Percentiles rank a stretch among this genome's conserved stretches.
phyloP scores from a whole-genome alignment of 148 eudicot genomes.

The Persicaria maculosa region DNA sequence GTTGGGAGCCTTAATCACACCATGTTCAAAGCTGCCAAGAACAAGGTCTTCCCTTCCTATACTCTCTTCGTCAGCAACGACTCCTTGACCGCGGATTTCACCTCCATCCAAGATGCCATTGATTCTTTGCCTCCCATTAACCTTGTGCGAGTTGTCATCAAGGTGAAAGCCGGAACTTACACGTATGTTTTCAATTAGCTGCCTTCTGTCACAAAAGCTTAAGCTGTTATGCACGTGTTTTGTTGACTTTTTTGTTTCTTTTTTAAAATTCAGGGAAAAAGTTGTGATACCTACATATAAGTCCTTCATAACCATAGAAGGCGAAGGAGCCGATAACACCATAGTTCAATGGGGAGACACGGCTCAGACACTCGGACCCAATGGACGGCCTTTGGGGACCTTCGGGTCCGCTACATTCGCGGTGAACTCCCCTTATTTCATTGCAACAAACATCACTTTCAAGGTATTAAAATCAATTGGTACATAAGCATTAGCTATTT shows the following conservation, averaged over 20 bases:
- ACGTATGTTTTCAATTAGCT: slow-evolving; percentile 31
- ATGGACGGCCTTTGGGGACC: slow-evolving; percentile 57
- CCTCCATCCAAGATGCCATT: slow-evolving; percentile 82
- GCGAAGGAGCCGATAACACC: slow-evolving; percentile 85
- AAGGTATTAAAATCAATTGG: slow-evolving; percentile 30
- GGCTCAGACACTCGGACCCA: slow-evolving; percentile 63
- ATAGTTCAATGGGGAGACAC: slow-evolving; percentile 90
- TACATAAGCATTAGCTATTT: too few relatives aligned
- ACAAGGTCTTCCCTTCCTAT: slow-evolving; percentile 57
- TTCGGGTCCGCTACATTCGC: slow-evolving; percentile 77
- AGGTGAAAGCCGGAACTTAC: slow-evolving; percentile 83
- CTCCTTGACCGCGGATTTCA: slow-evolving; percentile 59
- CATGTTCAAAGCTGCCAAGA: slow-evolving; percentile 53
- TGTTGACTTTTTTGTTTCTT: neutral
- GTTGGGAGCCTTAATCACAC: slow-evolving; percentile 82
- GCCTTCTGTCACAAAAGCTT: too few relatives aligned
- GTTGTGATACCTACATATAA: slow-evolving; percentile 61
- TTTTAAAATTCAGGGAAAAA: slow-evolving; percentile 49
- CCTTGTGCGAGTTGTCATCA: slow-evolving; percentile 69
- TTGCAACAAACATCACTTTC: slow-evolving; percentile 85
- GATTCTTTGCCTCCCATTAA: slow-evolving; percentile 77
- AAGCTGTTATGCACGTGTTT: neutral
- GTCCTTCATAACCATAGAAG: slow-evolving; percentile 69
- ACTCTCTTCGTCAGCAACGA: slow-evolving; percentile 59
- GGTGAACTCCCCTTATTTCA: slow-evolving; percentile 74